Percentiles rank a stretch among this genome's conserved stretches.
phyloP scores from a whole-genome alignment of 345 rosid genomes.

The Firmiana major region DNA sequence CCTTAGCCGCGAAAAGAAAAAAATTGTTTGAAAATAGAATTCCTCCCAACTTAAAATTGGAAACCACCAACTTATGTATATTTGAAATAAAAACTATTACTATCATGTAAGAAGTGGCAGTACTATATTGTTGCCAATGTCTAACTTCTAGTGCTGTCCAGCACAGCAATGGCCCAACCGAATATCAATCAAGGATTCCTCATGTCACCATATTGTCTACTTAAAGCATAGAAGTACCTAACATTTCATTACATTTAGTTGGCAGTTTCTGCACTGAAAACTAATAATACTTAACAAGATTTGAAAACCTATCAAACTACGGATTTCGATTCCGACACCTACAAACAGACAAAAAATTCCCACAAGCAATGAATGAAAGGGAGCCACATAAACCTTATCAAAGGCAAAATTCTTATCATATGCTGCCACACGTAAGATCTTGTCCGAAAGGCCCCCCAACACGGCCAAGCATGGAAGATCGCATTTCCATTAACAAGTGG shows the following conservation, averaged over 20 bases:
- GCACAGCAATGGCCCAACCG: background rate
- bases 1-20: too few species aligned
- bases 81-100: background rate
- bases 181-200: background rate
- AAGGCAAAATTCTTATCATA: background rate
- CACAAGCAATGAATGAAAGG: background rate
- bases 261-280: background rate
- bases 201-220: background rate
- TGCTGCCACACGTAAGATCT: background rate
- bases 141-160: background rate
- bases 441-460: background rate
- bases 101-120: background rate
- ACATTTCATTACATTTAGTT: background rate
- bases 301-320: background rate
- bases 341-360: background rate
- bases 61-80: background rate
- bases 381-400: background rate
- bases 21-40: too few species aligned
- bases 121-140: background rate
- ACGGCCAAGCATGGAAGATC: too few species aligned
- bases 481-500: background rate
- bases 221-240: background rate
- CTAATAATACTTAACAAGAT: background rate
- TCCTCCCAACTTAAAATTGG: background rate
- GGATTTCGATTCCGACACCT: background rate